Conservation (phyloP, 306 rosid genomes). For the Citrullus mucosospermus region DNA sequence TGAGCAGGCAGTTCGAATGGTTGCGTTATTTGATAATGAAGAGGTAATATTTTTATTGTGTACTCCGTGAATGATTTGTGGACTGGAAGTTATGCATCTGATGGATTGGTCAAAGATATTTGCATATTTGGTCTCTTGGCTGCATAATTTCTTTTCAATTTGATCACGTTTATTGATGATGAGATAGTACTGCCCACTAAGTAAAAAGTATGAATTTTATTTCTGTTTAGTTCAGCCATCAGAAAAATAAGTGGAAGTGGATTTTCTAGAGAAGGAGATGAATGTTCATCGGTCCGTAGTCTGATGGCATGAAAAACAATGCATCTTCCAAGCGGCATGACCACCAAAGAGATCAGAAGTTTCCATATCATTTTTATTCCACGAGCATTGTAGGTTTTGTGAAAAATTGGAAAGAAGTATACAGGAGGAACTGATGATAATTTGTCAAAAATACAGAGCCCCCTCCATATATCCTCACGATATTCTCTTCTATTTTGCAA, state of each 20-base stretch:
- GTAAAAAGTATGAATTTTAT: not conserved
- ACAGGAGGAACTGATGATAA: not conserved
- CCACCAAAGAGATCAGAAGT: not conserved
- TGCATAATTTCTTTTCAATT: not conserved
- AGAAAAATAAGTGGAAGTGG: not conserved
- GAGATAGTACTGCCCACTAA: not conserved
- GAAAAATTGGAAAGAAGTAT: not conserved
- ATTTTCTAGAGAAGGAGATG: not conserved
- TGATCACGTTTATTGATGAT: not conserved
- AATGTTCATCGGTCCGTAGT: not conserved
- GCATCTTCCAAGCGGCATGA: not conserved
- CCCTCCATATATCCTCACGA: not conserved
- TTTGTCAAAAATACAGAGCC: not conserved
- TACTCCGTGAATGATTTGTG: not conserved
- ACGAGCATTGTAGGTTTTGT: not conserved
- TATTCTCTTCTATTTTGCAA: not conserved
- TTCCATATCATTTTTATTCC: not conserved
- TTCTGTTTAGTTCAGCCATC: not conserved
- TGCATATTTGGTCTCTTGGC: not conserved
- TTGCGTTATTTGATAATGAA: constrained; percentile 95
- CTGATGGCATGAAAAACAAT: not conserved
- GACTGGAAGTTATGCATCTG: not conserved
- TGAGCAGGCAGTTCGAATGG: constrained; percentile 78
- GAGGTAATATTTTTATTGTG: constrained; percentile 48
- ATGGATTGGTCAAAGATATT: not conserved